Conservation (phyloP, 306 rosid genomes). For the Mucuna pruriens region DNA sequence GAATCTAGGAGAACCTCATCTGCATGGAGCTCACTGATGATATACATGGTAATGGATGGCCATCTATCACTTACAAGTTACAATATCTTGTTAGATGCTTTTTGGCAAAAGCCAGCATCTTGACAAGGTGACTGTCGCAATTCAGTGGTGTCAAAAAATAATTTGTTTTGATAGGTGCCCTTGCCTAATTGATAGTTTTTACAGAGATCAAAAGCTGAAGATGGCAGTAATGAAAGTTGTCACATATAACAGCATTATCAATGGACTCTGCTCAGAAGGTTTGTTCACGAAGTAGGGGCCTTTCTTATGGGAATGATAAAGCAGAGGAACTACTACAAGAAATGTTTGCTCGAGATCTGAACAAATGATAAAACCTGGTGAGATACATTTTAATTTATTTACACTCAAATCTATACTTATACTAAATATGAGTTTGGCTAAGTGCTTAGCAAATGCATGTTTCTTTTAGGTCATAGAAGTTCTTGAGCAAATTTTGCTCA, state of each 20-base stretch:
- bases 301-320: background rate
- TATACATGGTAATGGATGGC: background rate
- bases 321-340: conserved; percentile 25
- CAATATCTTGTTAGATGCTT: background rate
- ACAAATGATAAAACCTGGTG: conserved; percentile 11
- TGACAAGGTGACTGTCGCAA: conserved; percentile 10
- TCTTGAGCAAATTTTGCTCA: background rate
- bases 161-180: background rate
- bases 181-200: conserved; percentile 35
- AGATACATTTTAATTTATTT: background rate
- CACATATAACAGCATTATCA: conserved; percentile 6
- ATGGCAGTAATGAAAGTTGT: background rate
- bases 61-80: background rate
- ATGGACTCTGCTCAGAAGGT: background rate
- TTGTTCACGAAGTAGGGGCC: conserved; percentile 1
- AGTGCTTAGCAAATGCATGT: conserved; percentile 1
- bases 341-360: conserved; percentile 19
- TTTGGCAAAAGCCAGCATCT: conserved; percentile 13
- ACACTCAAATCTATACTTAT: background rate
- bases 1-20: conserved; percentile 17
- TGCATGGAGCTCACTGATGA: conserved; percentile 13
- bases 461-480: background rate
- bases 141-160: background rate
- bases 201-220: background rate
- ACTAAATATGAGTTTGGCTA: background rate